Evolutionary conservation across 2,329 filamentous ascomycete genomes (phyloP).

Genomic region (Juglanconis sp.): DNA sequence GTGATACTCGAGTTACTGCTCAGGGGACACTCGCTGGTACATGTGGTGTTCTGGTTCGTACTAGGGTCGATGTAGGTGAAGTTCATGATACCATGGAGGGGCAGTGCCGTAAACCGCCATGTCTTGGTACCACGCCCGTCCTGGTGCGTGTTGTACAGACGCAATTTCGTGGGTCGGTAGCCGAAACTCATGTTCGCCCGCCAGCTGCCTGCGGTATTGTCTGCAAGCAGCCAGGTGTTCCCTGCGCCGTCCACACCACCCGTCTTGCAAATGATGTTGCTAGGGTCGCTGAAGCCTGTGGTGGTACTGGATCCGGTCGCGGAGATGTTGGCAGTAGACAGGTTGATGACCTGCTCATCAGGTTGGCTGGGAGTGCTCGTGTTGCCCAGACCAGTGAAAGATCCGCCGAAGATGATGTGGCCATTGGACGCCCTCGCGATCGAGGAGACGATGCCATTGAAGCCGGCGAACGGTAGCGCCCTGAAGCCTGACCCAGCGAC

Average conservation of each 20-base stretch:
- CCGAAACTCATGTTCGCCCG: conserved; percentile 77
- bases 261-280: conserved; percentile 78
- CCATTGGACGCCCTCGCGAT: conserved; percentile 78
- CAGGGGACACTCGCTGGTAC: conserved; percentile 82
- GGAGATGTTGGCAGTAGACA: conserved; percentile 73
- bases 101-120: conserved; percentile 81
- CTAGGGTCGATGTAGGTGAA: conserved; percentile 80
- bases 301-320: conserved; percentile 59
- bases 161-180: conserved; percentile 82
- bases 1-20: conserved; percentile 62
- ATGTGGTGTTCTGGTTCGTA: conserved; percentile 65
- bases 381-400: conserved; percentile 86
- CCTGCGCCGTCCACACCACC: conserved; percentile 63
- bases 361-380: conserved; percentile 63
- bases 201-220: conserved; percentile 77
- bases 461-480: conserved; percentile 84
- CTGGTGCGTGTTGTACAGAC: conserved; percentile 81
- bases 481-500: conserved; percentile 64
- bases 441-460: conserved; percentile 81
- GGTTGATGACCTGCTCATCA: conserved; percentile 78
- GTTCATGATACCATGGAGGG: conserved; percentile 92
- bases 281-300: conserved; percentile 69
- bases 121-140: conserved; percentile 84
- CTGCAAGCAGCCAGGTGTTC: conserved; percentile 79
- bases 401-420: conserved; percentile 87